Evolutionary conservation across 257 asterid species (phyloP).

Genomic region (Solanum stenotomum): DNA sequence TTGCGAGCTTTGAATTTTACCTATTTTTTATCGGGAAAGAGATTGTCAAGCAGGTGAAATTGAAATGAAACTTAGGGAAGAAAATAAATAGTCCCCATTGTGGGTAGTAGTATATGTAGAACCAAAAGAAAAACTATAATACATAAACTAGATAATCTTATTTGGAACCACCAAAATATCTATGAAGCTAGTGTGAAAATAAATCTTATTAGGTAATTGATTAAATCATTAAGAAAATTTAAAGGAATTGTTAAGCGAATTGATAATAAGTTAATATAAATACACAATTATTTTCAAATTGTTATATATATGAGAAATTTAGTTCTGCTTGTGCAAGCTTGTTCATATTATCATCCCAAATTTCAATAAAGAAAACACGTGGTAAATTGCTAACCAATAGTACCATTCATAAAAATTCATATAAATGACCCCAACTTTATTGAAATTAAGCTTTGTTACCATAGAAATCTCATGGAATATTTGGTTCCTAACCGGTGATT

Average conservation of each 20-base stretch:
- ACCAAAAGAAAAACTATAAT: background rate
- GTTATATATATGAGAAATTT: background rate
- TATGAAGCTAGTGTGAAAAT: no score
- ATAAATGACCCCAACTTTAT: background rate
- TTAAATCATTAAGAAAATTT: background rate
- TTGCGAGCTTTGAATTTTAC: background rate
- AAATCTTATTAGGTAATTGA: background rate
- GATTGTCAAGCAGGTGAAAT: background rate
- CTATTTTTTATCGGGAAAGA: no score
- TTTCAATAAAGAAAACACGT: background rate
- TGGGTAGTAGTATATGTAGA: background rate
- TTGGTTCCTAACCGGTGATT: background rate
- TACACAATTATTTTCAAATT: background rate
- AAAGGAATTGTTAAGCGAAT: background rate
- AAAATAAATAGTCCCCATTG: background rate
- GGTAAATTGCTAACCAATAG: background rate
- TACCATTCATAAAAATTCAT: background rate
- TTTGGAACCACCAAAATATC: background rate
- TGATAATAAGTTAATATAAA: background rate
- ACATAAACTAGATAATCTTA: background rate
- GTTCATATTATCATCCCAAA: background rate
- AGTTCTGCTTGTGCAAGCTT: background rate
- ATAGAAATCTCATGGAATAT: background rate
- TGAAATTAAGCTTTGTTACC: background rate
- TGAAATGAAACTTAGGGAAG: background rate